Base-by-base conservation (phyloP, 2,329 filamentous ascomycete genomes). In the Capronia epimyces region DNA sequence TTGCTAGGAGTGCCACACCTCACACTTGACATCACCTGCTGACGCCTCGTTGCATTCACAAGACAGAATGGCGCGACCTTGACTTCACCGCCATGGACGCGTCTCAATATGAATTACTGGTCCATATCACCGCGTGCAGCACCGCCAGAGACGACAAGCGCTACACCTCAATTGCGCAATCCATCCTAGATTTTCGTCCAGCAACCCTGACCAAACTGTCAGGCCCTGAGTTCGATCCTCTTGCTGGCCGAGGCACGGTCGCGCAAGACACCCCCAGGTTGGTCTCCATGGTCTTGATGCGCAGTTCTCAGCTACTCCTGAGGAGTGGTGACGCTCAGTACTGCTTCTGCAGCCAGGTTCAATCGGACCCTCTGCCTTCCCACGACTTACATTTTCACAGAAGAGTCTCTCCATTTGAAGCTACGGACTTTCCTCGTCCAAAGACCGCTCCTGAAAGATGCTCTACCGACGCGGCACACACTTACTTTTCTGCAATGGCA, bases 51-150 rank as follows among this genome's bases (percentile, higher is more conserved):
- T 27, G 25, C 25, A 6, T 6, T 27, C 6, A 27, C 25, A 27
- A 27, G 10, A 27, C 25, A 27, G 6, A 10, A n/a, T n/a, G 15
- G 37, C n/a, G 37, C 6, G 9, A 20, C 7, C 7, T 27, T 24
- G n/a, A 16, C 13, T 22, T 12, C 25, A 21, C n/a, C 16, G 15
- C 21, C 16, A 57, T 54, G 56, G 43, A 49, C 15, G 22, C 48
- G 29, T 25, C 37, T 25, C 24, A 50, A 62, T 52, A 50, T 50
- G 67, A 71, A 60, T 65, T 72, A 49, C 67, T 72, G 47, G 67
- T 71, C 43, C 70, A 72, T 59, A 62, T 73, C 55, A 63, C 67
- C 44, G 70, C 70, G 15, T 65, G 68, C 24, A 67, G 67, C 56
- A 63, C 29, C 8, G 59, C 56, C 29, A 58, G 55, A 40, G 67